Evolutionary conservation across 2,329 filamentous ascomycete genomes (phyloP), one percentile per base, ranked within the genome.

Genomic region (Colletotrichum orchidophilum): DNA sequence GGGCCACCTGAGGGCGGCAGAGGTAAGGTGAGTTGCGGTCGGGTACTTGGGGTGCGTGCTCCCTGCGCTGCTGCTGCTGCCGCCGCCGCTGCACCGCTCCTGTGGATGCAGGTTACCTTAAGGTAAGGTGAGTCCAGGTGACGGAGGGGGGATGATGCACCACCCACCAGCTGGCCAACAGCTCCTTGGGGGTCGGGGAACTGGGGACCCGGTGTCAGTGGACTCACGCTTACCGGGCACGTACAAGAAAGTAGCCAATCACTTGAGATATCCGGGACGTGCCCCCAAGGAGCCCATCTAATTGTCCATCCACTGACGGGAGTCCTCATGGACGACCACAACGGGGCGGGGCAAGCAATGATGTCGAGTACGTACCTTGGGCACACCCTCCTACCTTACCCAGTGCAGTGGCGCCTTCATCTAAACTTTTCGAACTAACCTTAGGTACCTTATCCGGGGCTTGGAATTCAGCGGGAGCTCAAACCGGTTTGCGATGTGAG

Each of bases 1-100:
- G 55, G 57, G 42, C 53, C 39, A 57, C 39, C 46, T 52, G 46
- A 66, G 63, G 52, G 53, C 53, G 53, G 31, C 31, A 33, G 42
- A 66, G 64, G 64, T 63, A 62, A 67, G 64, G 64, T 67, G 58
- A 67, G 64, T 67, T 67, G 50, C 18, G 53, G 63, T 65, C 42
- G 29, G 52, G 62, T 39, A 33, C 63, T 58, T 57, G 62, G 21
- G 52, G 63, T 50, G 39, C 63, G 64, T 61, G 33, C 63, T 29
- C 59, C n/a, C 57, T 39, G 18, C 15, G 54, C 49, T 65, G 33
- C 31, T 58, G 53, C 53, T n/a, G n/a, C n/a, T n/a, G n/a, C 27
- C 15, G 61, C 39, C 42, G 52, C 35, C 35, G 27, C 27, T 65
- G 27, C 42, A 54, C 39, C 39, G 39, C 39, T 46, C 39, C 39